Base-by-base conservation (phyloP, 257 asterid genomes). In the Solanum medicagineum region DNA sequence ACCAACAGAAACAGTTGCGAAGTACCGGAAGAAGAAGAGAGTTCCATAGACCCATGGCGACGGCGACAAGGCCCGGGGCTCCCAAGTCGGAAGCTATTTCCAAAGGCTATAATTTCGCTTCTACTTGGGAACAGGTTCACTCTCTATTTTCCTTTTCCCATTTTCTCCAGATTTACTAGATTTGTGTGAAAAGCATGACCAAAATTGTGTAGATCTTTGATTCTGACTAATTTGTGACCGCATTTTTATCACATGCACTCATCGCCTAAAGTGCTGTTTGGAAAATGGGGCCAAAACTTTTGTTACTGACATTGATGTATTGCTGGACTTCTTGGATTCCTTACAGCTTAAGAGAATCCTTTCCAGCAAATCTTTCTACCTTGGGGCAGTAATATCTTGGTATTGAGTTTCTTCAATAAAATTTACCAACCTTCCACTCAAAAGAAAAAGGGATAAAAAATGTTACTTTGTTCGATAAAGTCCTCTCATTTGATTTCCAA, bases 91-190 rank as follows among this genome's bases (percentile, higher is more conserved):
- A 94, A 86, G 98, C 98, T 68, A 91, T 97, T 88, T 95, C 98
- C 56, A 94, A 90, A 87, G 98, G 99, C 87, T 97, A 95, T 89
- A 97, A 94, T 86, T 97, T 97, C 16, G 98, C 99, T 89, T 97
- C 99, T 88, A 91, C 88, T 68, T 95, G 99, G 99, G 99, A 97
- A 84, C 98, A 97, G 92, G 99, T 97, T 63, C 53, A 74, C 26
- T 68, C 70, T 32, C 63, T 66, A 36, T 68, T 10, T 57, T 49
- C 55, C 53, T 49, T 36, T 44, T 84, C 10, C 66, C 44, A 60
- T 84, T 60, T 55, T 32, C 24, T 22, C 10, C 57, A 45, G 42
- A 32, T 55, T 36, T 26, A 42, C 60, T 15, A 14, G 81, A 75
- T 75, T 26, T 51, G 10, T 71, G 45, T 62, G 32, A n/a, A 80